Base-by-base conservation (phyloP, 2,329 filamentous ascomycete species). In the Aspergillus sp. region DNA sequence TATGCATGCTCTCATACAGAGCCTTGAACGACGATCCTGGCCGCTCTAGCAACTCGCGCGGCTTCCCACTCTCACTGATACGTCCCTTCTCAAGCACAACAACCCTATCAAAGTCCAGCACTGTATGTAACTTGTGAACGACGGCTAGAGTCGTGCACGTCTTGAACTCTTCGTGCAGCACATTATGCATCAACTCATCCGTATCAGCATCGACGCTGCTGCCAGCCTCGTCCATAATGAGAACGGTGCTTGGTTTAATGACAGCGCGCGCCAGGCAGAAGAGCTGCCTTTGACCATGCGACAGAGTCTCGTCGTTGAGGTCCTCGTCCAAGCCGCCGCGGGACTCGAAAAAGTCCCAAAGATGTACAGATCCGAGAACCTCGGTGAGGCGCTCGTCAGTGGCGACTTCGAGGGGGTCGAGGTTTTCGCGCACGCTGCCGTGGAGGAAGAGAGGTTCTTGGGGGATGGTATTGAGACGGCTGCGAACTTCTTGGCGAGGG, bases 241-340 rank as follows among this genome's bases (percentile, higher is more conserved):
- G 59, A 45, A 73, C 65, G 27, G 65, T 69, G 43, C 67, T 65
- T 6, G 63, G 19, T 19, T 19, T 19, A 59, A 6, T 74, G 65
- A 5, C 85, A 60, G 79, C 81, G 0, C 81, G 65, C 0, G 77
- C 81, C 1, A 86, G 71, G 51, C 75, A 80, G 53, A 86, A 82
- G 0, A 85, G 69, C 55, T 85, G 82, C 40, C 74, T 74, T 59
- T 85, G 81, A 0, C 82, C 82, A 32, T 76, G 73, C 4, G 73
- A 76, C 4, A 82, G 66, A 43, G 70, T 66, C 5, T 76, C 69
- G 2, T 72, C 64, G n/a, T 69, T 67, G 51, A 83, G 71, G 2
- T 67, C 61, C 2, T 62, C 60, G 49, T 68, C 63, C 2, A 73
- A 53, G 6, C 58, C 64, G 4, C 69, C 71, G 45, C 69, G 66